Evolutionary conservation across 2,329 filamentous ascomycete genomes (phyloP).

Genomic region (Albophoma yamanashiensis): DNA sequence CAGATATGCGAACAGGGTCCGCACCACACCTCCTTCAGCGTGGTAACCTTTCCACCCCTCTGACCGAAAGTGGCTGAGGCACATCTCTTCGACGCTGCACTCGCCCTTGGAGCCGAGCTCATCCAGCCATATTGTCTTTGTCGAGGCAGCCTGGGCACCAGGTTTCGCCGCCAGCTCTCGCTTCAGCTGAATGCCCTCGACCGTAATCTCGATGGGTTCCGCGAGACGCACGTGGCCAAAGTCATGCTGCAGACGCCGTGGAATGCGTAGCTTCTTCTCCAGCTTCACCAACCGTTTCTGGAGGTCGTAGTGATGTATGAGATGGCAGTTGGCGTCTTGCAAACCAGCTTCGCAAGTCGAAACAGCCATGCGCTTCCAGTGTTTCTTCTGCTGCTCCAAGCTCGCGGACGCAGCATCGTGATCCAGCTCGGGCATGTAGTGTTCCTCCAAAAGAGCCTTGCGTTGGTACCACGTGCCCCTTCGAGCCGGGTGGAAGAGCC

Average conservation of each 20-base stretch:
- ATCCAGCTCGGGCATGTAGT: slow-evolving; percentile 69
- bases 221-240: slow-evolving; percentile 77
- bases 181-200: slow-evolving; percentile 71
- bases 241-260: slow-evolving; percentile 80
- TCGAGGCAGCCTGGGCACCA: slow-evolving; percentile 33
- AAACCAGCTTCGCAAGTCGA: slow-evolving; percentile 78
- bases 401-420: slow-evolving; percentile 26
- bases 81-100: slow-evolving; percentile 91
- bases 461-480: slow-evolving; percentile 93
- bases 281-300: slow-evolving; percentile 91
- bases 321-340: slow-evolving; percentile 78
- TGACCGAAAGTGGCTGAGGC: slow-evolving; percentile 71
- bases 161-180: slow-evolving; percentile 36
- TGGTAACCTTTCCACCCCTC: slow-evolving; percentile 94
- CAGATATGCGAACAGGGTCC: slow-evolving; percentile 83
- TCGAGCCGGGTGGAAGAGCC: slow-evolving; percentile 73
- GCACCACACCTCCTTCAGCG: slow-evolving; percentile 79
- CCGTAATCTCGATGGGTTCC: slow-evolving; percentile 62
- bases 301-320: slow-evolving; percentile 88
- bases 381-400: slow-evolving; percentile 54
- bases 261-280: slow-evolving; percentile 72
- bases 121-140: slow-evolving; percentile 84
- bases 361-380: slow-evolving; percentile 70
- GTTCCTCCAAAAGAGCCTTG: slow-evolving; percentile 87
- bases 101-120: slow-evolving; percentile 56